A percentile compares a stretch with the other conserved stretches of the same genome.
These are phyloP conservation scores for Ottelia alismoides DNA, from an alignment of 106 monocot genomes.

Conservation along the genomic window DNA sequence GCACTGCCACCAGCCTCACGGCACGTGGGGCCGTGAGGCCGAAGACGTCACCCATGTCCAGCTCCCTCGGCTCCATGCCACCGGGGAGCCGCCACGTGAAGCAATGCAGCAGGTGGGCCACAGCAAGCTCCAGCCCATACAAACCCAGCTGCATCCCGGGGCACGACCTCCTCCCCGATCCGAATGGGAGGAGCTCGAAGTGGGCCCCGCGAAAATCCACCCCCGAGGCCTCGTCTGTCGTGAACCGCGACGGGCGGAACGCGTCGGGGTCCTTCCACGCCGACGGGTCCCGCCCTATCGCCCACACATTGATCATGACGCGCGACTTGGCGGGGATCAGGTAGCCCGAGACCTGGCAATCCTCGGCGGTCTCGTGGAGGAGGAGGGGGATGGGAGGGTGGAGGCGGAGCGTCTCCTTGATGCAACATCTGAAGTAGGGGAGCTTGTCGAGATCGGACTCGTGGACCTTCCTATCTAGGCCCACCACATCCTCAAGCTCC, in stretches of 20 bases:
- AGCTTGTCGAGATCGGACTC: slow-evolving; percentile 65
- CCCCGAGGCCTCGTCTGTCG: slow-evolving; percentile 9
- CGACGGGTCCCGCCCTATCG: slow-evolving; percentile 40
- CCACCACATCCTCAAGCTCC: slow-evolving; percentile 41
- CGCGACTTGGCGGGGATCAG: slow-evolving; percentile 27
- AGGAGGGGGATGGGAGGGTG: slow-evolving; percentile 78
- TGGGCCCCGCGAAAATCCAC: slow-evolving; percentile 44
- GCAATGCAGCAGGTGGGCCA: slow-evolving; percentile 56
- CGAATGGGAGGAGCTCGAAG: slow-evolving; percentile 73
- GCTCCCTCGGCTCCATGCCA: slow-evolving; percentile 55
- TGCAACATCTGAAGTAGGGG: slow-evolving; percentile 40
- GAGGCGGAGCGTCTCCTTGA: slow-evolving; percentile 82
- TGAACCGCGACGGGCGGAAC: slow-evolving; percentile 46
- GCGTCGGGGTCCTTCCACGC: slow-evolving; percentile 49
- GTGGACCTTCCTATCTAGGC: slow-evolving; percentile 38
- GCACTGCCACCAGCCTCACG: slow-evolving; percentile 42
- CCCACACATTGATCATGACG: slow-evolving; percentile 58
- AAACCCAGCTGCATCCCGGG: slow-evolving; percentile 73
- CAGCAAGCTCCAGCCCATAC: slow-evolving; percentile 42
- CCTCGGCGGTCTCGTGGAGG: slow-evolving; percentile 54
- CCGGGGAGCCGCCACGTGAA: slow-evolving; percentile 47
- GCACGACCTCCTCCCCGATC: slow-evolving; percentile 60
- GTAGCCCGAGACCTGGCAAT: slow-evolving; percentile 48
- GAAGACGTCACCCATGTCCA: slow-evolving; percentile 62
- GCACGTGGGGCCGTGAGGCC: slow-evolving; percentile 65